Evolutionary conservation across 768 basidiomycete genomes (phyloP).

Genomic region (Kockovaella imperatae): DNA sequence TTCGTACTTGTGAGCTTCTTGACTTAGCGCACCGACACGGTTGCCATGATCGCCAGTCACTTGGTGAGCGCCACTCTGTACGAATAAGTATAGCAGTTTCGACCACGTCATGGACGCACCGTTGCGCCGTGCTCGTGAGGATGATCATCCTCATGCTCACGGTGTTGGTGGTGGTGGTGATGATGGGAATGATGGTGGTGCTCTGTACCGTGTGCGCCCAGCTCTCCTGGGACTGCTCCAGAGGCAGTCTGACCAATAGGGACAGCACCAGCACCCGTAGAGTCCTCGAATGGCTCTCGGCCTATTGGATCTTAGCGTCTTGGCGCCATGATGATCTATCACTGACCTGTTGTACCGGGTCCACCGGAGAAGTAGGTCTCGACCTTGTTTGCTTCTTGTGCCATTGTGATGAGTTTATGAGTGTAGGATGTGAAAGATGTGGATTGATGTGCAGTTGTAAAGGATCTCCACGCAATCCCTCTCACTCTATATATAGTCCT

Average conservation of each 20-base stretch:
- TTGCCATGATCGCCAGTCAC: no score
- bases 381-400: background rate
- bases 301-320: no score
- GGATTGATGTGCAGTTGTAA: background rate
- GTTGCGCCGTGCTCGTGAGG: background rate
- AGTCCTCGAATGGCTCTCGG: slow-evolving; percentile 33
- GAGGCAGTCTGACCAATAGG: background rate
- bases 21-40: slow-evolving; percentile 17
- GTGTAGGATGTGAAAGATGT: background rate
- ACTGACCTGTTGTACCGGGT: slow-evolving; percentile 33
- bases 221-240: background rate
- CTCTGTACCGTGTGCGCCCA: background rate
- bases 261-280: slow-evolving; percentile 1
- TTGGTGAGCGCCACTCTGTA: no score
- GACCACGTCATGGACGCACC: background rate
- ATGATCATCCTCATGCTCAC: slow-evolving; percentile 6
- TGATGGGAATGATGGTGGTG: background rate
- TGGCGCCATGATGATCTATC: no score
- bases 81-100: background rate
- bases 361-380: slow-evolving; percentile 11
- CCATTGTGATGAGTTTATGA: background rate
- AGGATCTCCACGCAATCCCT: background rate
- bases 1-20: slow-evolving; percentile 18
- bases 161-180: slow-evolving; percentile 3
- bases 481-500: background rate